phyloP scores from a whole-genome alignment of 2,329 filamentous ascomycete species.

The Sarocladiaceae sp. region DNA sequence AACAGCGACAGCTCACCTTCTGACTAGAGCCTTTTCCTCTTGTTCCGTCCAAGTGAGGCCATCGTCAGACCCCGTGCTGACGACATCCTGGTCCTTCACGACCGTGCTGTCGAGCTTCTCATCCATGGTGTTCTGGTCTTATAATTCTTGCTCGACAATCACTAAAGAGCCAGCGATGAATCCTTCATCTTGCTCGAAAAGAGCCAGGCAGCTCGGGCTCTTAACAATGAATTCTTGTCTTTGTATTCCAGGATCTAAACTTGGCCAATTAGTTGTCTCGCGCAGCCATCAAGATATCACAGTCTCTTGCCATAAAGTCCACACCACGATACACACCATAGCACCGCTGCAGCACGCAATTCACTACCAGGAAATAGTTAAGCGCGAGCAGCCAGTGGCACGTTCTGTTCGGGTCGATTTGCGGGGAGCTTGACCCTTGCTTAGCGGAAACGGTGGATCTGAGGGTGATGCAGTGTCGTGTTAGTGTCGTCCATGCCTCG shows the following conservation, averaged over 20 bases:
- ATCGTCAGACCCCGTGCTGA: not conserved
- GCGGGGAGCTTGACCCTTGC: not conserved
- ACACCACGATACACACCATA: not conserved
- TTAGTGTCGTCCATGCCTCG: not conserved
- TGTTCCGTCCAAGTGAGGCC: conserved; percentile 14
- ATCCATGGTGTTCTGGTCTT: not conserved
- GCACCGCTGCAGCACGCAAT: not conserved
- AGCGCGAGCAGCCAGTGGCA: not conserved
- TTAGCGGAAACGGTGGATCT: not conserved
- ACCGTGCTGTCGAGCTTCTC: not conserved
- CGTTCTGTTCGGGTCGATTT: not conserved
- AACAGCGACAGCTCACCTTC: conserved; percentile 16
- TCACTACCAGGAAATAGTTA: not conserved
- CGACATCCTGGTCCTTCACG: not conserved
- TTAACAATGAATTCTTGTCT: too few relatives aligned
- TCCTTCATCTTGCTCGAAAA: too few relatives aligned
- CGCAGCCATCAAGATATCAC: not conserved
- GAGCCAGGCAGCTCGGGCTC: too few relatives aligned
- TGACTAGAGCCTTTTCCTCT: conserved; percentile 18
- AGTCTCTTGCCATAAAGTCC: not conserved
- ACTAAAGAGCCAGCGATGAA: not conserved
- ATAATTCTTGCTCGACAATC: not conserved
- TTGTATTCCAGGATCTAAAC: too few relatives aligned
- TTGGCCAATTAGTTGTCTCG: too few relatives aligned
- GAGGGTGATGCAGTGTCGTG: not conserved